Percentiles rank a stretch among this genome's conserved stretches.
phyloP scores from a whole-genome alignment of 805 yeast species.

The Hanseniaspora nectarophila region DNA sequence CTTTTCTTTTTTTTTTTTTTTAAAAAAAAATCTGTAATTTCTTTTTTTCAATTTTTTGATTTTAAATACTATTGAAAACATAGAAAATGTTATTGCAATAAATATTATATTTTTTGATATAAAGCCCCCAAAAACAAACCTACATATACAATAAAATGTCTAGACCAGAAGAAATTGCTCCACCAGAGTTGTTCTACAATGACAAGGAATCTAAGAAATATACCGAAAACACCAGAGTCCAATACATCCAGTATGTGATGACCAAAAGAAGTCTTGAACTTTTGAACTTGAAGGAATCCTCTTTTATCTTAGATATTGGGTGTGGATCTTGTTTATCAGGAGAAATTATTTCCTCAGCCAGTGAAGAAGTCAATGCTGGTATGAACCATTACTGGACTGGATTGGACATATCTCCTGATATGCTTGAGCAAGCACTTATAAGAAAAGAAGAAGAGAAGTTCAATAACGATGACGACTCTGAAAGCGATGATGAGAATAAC shows the following conservation, averaged over 20 bases:
- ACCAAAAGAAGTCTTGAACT: slow-evolving; percentile 85
- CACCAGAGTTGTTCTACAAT: slow-evolving; percentile 90
- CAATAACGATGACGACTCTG: slow-evolving; percentile 2
- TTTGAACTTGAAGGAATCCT: slow-evolving; percentile 54
- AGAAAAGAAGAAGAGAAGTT: slow-evolving; percentile 54
- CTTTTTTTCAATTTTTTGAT: too few species aligned
- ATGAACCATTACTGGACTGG: slow-evolving; percentile 73
- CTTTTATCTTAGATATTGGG: slow-evolving; percentile 78
- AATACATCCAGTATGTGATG: slow-evolving; percentile 97
- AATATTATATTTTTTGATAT: too few species aligned
- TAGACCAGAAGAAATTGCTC: slow-evolving; percentile 92
- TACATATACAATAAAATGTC: slow-evolving; percentile 43
- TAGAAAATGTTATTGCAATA: too few species aligned
- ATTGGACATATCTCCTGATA: slow-evolving; percentile 89
- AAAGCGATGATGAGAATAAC: background rate
- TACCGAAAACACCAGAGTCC: slow-evolving; percentile 89
- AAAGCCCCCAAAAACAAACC: too few species aligned
- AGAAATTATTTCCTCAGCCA: slow-evolving; percentile 48
- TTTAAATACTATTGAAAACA: too few species aligned
- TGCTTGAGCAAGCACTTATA: slow-evolving; percentile 89
- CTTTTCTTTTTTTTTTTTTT: background rate
- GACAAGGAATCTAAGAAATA: slow-evolving; percentile 82
- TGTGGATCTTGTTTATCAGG: slow-evolving; percentile 97
- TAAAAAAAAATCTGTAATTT: too few species aligned
- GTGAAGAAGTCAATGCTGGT: slow-evolving; percentile 47